A percentile compares a stretch with the other conserved stretches of the same genome.
These are phyloP conservation scores for Pecoramyces ruminantium DNA, from an alignment of 192 early-diverging fungal species.

Conservation along the genomic window DNA sequence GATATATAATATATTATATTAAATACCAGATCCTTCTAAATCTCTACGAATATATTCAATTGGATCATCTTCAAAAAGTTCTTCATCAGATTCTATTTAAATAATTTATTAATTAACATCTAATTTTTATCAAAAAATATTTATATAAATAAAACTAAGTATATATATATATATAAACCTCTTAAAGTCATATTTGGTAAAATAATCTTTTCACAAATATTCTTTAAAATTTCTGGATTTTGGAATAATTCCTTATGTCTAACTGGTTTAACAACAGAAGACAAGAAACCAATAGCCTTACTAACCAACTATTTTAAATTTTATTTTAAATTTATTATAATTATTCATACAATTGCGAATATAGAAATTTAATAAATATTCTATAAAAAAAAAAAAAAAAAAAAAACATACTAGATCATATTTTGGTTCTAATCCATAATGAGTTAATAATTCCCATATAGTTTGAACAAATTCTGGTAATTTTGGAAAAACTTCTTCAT, in stretches of 20 bases:
- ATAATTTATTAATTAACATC: background rate
- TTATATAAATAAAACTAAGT: background rate
- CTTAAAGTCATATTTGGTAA: constrained; percentile 82
- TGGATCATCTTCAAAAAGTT: constrained; percentile 91
- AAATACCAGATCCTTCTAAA: constrained; percentile 64
- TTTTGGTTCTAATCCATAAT: constrained; percentile 45
- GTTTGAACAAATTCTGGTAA: constrained; percentile 71
- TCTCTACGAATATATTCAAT: constrained; percentile 87
- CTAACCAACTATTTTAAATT: constrained; percentile 51
- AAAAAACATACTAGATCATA: constrained; percentile 49
- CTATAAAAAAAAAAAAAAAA: too few species aligned
- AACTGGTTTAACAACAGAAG: constrained; percentile 61
- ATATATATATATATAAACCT: constrained; percentile 12
- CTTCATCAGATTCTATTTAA: constrained; percentile 56
- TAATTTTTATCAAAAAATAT: too few species aligned
- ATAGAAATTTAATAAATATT: too few species aligned
- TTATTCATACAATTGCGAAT: too few species aligned
- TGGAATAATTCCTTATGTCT: constrained; percentile 60
- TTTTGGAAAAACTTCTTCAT: constrained; percentile 72
- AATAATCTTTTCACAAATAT: constrained; percentile 79
- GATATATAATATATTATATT: background rate
- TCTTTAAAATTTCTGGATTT: constrained; percentile 42
- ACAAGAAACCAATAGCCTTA: constrained; percentile 78
- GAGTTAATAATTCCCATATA: constrained; percentile 75
- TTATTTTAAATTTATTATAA: too few species aligned